Conservation (phyloP, 495 filamentous ascomycete species). For the Talaromyces stipitatus region DNA sequence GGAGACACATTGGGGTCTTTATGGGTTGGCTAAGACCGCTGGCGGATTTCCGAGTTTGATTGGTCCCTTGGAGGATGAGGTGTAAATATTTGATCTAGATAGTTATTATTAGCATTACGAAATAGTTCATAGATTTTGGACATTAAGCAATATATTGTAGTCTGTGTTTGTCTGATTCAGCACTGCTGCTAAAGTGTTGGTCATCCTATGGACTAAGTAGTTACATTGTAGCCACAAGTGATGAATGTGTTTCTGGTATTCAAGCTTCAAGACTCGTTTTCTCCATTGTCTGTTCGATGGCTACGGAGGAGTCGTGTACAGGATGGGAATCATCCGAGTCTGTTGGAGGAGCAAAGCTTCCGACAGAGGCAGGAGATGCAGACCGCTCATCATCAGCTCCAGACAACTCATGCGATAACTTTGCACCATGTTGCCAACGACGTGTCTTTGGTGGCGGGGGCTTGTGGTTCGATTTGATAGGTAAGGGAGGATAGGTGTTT, state of each 20-base stretch:
- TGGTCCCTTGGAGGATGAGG: background rate
- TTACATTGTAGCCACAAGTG: background rate
- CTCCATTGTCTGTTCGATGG: background rate
- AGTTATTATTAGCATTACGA: background rate
- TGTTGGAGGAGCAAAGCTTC: background rate
- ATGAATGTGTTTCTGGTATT: background rate
- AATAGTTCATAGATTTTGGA: background rate
- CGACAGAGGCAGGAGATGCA: background rate
- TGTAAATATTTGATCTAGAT: background rate
- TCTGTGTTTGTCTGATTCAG: too few species aligned
- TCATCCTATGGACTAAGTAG: too few species aligned
- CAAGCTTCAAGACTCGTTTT: background rate
- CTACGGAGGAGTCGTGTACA: background rate
- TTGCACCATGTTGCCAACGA: constrained; percentile 26
- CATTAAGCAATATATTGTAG: background rate
- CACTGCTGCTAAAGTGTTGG: too few species aligned
- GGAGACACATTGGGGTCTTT: constrained; percentile 68
- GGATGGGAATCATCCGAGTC: background rate
- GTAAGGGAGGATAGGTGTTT: background rate
- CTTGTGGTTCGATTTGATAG: constrained; percentile 29
- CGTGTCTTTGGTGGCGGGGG: constrained; percentile 36
- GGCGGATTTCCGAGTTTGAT: background rate
- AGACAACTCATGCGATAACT: background rate
- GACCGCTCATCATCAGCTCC: background rate
- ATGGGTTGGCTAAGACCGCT: constrained; percentile 2